phyloP scores from a whole-genome alignment of 805 yeast species.

The Zygoascus bituminiphila region DNA sequence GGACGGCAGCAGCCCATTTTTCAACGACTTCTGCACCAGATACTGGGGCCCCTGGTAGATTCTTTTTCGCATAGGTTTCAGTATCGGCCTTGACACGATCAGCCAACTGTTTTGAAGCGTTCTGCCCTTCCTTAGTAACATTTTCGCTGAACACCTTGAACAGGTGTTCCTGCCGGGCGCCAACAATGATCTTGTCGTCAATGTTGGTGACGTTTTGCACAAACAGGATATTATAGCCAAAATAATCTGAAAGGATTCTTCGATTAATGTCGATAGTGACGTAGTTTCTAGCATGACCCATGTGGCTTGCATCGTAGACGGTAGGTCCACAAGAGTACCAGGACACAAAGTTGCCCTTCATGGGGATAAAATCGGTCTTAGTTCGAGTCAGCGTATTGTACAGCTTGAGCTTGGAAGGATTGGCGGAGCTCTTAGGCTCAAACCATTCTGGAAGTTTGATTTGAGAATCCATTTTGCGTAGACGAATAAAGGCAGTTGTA shows the following conservation, averaged over 20 bases:
- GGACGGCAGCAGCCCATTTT: conserved; percentile 17
- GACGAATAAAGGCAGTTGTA: not conserved
- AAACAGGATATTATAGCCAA: conserved; percentile 79
- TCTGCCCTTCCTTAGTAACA: conserved; percentile 33
- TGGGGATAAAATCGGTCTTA: conserved; percentile 73
- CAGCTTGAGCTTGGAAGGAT: conserved; percentile 45
- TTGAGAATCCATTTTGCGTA: conserved; percentile 3
- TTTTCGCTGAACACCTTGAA: conserved; percentile 42
- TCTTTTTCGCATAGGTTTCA: conserved; percentile 44
- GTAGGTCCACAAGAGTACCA: conserved; percentile 99
- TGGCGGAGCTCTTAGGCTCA: conserved; percentile 27
- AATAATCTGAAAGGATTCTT: conserved; percentile 80
- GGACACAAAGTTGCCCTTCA: conserved; percentile 49
- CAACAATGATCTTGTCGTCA: conserved; percentile 90
- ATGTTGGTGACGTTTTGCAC: conserved; percentile 98
- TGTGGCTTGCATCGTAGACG: conserved; percentile 89
- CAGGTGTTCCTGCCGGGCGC: conserved; percentile 84
- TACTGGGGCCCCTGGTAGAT: conserved; percentile 8
- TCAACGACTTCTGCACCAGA: conserved; percentile 3
- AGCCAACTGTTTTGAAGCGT: conserved; percentile 23
- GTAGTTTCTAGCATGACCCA: conserved; percentile 98
- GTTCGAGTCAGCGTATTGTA: conserved; percentile 79
- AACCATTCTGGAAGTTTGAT: conserved; percentile 47
- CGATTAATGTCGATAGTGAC: conserved; percentile 91
- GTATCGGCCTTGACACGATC: conserved; percentile 32